phyloP scores from a whole-genome alignment of 495 filamentous ascomycete genomes.

The Jackrogersella multiformis region DNA sequence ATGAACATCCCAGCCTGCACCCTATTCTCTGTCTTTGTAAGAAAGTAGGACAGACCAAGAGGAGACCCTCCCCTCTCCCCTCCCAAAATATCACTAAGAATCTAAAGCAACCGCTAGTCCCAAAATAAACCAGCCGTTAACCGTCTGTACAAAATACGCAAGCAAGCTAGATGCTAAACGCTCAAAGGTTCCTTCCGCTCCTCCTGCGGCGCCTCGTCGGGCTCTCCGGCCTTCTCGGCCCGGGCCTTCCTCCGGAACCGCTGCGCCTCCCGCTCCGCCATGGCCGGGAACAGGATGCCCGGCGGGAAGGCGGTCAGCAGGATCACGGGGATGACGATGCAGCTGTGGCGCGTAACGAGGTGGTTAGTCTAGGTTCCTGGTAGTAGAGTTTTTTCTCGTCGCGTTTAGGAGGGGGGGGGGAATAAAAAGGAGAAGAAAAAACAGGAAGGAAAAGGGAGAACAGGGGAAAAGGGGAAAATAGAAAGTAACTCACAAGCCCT shows the following conservation, averaged over 20 bases:
- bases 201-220: slow-evolving; percentile 14
- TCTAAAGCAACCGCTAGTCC: too few species aligned
- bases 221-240: not conserved
- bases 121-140: too few species aligned
- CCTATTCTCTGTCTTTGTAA: too few species aligned
- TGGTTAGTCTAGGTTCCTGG: not conserved
- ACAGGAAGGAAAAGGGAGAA: slow-evolving; percentile 1
- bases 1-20: too few species aligned
- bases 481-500: slow-evolving; percentile 54
- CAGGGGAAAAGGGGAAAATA: slow-evolving; percentile 4
- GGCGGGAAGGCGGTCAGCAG: slow-evolving; percentile 51
- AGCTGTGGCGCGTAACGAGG: slow-evolving; percentile 33
- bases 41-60: too few species aligned
- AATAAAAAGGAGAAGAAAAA: too few species aligned
- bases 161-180: too few species aligned
- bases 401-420: too few species aligned
- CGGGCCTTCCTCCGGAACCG: slow-evolving; percentile 24
- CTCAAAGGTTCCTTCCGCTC: slow-evolving; percentile 14
- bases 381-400: not conserved
- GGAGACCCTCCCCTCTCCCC: too few species aligned
- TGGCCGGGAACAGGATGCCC: slow-evolving; percentile 52
- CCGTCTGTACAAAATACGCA: too few species aligned
- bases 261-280: slow-evolving; percentile 46
- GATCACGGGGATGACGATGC: slow-evolving; percentile 48
- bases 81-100: too few species aligned